Conservation (phyloP, 2,329 filamentous ascomycete genomes). For the Madurella fahalii region DNA sequence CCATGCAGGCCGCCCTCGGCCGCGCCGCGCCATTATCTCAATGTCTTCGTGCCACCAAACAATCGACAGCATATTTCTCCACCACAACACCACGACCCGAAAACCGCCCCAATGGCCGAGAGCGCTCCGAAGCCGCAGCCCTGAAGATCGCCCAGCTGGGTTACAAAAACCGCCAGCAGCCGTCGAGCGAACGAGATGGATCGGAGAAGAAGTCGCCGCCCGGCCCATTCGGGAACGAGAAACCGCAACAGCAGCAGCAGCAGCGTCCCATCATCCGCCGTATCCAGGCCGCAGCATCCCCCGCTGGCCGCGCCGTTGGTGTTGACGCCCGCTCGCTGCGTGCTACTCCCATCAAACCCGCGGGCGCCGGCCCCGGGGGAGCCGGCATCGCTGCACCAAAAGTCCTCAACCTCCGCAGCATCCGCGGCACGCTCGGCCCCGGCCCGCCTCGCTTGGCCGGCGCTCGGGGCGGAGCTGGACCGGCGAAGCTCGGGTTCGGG, state of each 20-base stretch:
- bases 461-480: background rate
- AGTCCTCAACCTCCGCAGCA: slow-evolving; percentile 30
- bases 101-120: slow-evolving; percentile 7
- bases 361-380: background rate
- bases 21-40: slow-evolving; percentile 9
- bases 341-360: background rate
- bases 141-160: slow-evolving; percentile 22
- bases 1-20: slow-evolving; percentile 23
- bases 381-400: slow-evolving; percentile 9
- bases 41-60: slow-evolving; percentile 1
- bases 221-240: no score
- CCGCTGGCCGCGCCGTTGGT: background rate
- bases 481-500: background rate
- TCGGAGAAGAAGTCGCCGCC: background rate
- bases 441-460: background rate
- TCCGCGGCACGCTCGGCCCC: slow-evolving; percentile 13
- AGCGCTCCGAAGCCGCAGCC: slow-evolving; percentile 25
- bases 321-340: slow-evolving; percentile 18
- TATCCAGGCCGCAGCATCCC: background rate
- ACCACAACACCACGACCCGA: background rate
- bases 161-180: background rate
- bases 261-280: background rate
- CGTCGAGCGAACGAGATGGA: background rate
- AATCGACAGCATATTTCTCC: slow-evolving; percentile 12
- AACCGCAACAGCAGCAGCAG: background rate